Conservation (phyloP, 768 basidiomycete species). For the Psilocybe cubensis region DNA sequence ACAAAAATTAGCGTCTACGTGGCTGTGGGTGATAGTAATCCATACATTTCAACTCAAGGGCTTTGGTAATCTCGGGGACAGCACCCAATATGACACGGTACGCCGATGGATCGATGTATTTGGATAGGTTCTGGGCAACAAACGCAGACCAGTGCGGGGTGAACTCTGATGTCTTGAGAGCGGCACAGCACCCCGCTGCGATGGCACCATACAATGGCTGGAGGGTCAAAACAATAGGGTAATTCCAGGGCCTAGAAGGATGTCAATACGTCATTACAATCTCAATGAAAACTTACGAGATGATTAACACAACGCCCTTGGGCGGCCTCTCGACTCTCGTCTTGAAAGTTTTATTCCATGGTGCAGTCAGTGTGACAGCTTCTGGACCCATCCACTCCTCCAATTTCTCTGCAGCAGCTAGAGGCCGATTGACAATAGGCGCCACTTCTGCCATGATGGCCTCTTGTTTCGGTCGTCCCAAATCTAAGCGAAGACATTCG, state of each 20-base stretch:
- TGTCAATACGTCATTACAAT: neutral
- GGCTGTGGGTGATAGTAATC: too few relatives aligned
- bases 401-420: constrained; percentile 50
- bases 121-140: constrained; percentile 56
- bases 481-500: constrained; percentile 50
- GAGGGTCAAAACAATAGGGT: constrained; percentile 57
- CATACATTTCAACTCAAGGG: constrained; percentile 50
- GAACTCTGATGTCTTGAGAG: constrained; percentile 71
- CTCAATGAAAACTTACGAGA: constrained; percentile 47
- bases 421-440: constrained; percentile 41
- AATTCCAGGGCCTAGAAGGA: constrained; percentile 64
- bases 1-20: neutral
- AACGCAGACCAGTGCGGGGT: constrained; percentile 51
- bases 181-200: constrained; percentile 70
- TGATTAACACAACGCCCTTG: constrained; percentile 65
- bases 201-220: constrained; percentile 73
- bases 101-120: constrained; percentile 49
- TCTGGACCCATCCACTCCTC: constrained; percentile 61
- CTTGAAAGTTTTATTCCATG: constrained; percentile 53
- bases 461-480: constrained; percentile 51
- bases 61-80: constrained; percentile 56
- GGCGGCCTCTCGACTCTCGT: constrained; percentile 57
- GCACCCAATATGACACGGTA: constrained; percentile 63
- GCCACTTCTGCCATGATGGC: constrained; percentile 48
- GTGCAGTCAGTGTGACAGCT: constrained; percentile 36